Evolutionary conservation across 495 filamentous ascomycete genomes (phyloP).

Genomic region (Trichocladium antarcticum): DNA sequence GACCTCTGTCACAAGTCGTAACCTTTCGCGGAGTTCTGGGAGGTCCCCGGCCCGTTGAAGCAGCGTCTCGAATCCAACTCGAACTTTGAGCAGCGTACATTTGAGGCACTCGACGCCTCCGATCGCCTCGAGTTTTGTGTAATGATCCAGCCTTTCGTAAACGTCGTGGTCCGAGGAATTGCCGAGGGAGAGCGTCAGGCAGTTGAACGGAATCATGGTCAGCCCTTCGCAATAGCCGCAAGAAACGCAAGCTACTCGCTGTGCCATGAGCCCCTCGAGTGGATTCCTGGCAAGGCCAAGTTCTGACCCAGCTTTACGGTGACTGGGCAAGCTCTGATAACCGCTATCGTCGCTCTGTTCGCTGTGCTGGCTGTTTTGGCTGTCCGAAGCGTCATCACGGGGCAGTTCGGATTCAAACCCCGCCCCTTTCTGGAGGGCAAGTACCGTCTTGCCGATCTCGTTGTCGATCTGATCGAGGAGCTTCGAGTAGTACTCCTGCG

Average conservation of each 20-base stretch:
- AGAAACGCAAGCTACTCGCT: conserved; percentile 75
- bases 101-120: conserved; percentile 83
- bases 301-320: conserved; percentile 18
- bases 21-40: conserved; percentile 33
- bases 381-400: conserved; percentile 28
- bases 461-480: conserved; percentile 78
- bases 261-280: conserved; percentile 77
- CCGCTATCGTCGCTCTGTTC: conserved; percentile 41
- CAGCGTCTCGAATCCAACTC: conserved; percentile 29
- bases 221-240: conserved; percentile 84
- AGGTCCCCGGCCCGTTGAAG: conserved; percentile 19
- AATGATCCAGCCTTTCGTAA: conserved; percentile 69
- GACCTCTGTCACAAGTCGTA: conserved; percentile 54
- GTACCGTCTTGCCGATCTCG: conserved; percentile 47
- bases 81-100: conserved; percentile 59
- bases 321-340: conserved; percentile 29
- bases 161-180: conserved; percentile 48
- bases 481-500: conserved; percentile 93
- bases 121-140: conserved; percentile 73
- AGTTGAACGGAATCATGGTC: conserved; percentile 85
- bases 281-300: conserved; percentile 41
- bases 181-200: conserved; percentile 73
- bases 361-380: conserved; percentile 35
- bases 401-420: conserved; percentile 23
- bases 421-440: conserved; percentile 29